Conservation (phyloP, 768 basidiomycete genomes). For the Candolleomyces eurysporus region DNA sequence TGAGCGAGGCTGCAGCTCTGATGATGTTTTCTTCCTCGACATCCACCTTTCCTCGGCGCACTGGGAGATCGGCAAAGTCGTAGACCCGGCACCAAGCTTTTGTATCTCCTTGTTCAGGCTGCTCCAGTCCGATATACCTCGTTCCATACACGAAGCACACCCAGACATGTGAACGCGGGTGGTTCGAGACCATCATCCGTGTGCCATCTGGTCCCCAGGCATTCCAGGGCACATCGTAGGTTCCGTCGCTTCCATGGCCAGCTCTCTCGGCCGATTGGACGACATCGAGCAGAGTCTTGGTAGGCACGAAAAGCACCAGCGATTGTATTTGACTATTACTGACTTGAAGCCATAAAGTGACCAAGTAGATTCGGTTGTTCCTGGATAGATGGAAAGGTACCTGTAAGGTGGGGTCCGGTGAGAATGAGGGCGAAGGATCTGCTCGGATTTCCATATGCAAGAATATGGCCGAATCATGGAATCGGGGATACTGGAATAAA, state of each 20-base stretch:
- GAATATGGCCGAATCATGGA: slow-evolving; percentile 24
- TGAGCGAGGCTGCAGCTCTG: not conserved
- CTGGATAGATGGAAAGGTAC: slow-evolving; percentile 49
- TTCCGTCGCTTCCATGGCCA: slow-evolving; percentile 8
- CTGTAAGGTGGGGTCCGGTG: slow-evolving; percentile 26
- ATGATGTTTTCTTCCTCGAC: slow-evolving; percentile 1
- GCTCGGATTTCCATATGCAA: slow-evolving; percentile 45
- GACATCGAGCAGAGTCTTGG: slow-evolving; percentile 31
- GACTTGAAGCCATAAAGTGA: slow-evolving; percentile 40
- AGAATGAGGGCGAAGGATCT: slow-evolving; percentile 50
- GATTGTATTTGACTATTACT: slow-evolving; percentile 20
- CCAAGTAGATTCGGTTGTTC: slow-evolving; percentile 43
- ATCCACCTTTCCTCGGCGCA: slow-evolving; percentile 15
- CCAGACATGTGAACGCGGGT: slow-evolving; percentile 43
- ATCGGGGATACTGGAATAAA: slow-evolving; percentile 41
- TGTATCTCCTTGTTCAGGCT: slow-evolving; percentile 8
- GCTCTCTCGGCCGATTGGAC: slow-evolving; percentile 9
- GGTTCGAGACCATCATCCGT: slow-evolving; percentile 35
- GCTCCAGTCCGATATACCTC: slow-evolving; percentile 33
- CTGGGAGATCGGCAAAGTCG: slow-evolving; percentile 50
- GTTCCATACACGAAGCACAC: slow-evolving; percentile 58
- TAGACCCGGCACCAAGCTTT: slow-evolving; percentile 33
- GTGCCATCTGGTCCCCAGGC: slow-evolving; percentile 52
- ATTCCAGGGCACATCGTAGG: slow-evolving; percentile 37
- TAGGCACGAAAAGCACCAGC: slow-evolving; percentile 44